These are phyloP conservation scores for Cercospora zeina DNA, from an alignment of 2,329 filamentous ascomycete species.

Conservation along the genomic window DNA sequence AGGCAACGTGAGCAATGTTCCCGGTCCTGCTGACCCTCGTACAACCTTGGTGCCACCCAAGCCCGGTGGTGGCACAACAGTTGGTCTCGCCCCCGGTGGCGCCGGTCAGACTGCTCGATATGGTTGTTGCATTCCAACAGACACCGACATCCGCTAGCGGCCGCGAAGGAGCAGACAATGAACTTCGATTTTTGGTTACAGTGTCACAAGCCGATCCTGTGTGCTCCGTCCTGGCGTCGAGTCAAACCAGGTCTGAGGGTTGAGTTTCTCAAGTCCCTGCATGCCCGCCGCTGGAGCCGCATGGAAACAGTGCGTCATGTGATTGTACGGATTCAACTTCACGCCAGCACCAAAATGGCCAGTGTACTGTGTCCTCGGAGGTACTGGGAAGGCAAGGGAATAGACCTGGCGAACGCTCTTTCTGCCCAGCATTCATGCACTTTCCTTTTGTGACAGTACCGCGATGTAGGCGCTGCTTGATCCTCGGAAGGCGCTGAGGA, in stretches of 20 bases:
- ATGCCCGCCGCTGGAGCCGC: neutral
- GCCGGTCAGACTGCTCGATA: slow-evolving; percentile 3
- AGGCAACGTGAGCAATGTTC: neutral
- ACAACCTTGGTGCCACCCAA: neutral
- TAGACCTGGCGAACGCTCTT: neutral
- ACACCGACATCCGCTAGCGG: slow-evolving; percentile 9
- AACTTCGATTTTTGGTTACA: neutral
- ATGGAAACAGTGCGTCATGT: neutral
- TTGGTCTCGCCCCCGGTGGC: neutral
- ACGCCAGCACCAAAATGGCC: neutral
- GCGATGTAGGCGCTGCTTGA: neutral
- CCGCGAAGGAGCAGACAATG: neutral
- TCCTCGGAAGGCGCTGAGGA: neutral
- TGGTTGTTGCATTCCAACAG: slow-evolving; percentile 10
- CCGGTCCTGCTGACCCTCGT: neutral
- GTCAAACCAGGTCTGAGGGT: neutral
- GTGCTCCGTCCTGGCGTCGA: neutral
- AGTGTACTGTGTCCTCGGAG: neutral
- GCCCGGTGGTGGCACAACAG: neutral
- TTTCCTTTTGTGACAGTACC: neutral
- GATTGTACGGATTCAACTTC: neutral
- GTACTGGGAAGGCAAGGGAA: too few relatives aligned
- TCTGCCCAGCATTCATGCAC: neutral
- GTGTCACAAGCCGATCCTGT: neutral
- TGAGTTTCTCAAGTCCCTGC: neutral